Evolutionary conservation across 768 basidiomycete species (phyloP).

Genomic region (Mycena filopes): DNA sequence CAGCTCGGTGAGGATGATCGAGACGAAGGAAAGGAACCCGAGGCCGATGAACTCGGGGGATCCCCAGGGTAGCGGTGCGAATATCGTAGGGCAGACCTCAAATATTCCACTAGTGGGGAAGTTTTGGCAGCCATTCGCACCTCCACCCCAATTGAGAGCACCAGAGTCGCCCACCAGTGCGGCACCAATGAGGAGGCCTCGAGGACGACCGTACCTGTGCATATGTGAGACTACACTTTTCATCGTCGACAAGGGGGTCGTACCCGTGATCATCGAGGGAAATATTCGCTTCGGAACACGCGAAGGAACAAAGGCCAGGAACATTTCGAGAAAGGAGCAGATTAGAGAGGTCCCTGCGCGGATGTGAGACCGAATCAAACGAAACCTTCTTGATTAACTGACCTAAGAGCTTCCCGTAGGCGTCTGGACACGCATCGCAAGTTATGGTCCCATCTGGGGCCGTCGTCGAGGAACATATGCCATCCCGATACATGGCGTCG

Average conservation of each 20-base stretch:
- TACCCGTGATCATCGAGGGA: constrained; percentile 83
- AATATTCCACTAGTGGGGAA: constrained; percentile 77
- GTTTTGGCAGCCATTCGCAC: constrained; percentile 73
- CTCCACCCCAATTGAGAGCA: constrained; percentile 86
- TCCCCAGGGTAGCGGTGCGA: constrained; percentile 82
- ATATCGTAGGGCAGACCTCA: constrained; percentile 75
- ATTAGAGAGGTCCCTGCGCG: constrained; percentile 74
- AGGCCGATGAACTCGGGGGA: constrained; percentile 87
- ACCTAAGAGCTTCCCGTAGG: constrained; percentile 84
- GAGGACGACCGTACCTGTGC: constrained; percentile 75
- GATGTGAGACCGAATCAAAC: not conserved
- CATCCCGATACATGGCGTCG: constrained; percentile 78
- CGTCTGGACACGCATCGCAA: constrained; percentile 76
- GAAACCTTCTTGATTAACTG: constrained; percentile 19
- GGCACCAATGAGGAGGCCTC: constrained; percentile 85
- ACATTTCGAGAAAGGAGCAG: constrained; percentile 85
- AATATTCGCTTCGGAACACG: constrained; percentile 73
- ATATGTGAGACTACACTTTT: not conserved
- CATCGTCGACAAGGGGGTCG: not conserved
- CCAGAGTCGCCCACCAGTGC: constrained; percentile 81
- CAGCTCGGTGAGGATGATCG: constrained; percentile 82
- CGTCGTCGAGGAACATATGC: constrained; percentile 74
- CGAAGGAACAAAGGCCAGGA: constrained; percentile 78
- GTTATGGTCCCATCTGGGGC: constrained; percentile 68
- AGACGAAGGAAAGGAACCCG: constrained; percentile 84